Base-by-base conservation (phyloP, 257 asterid species). In the Forsythia suspensa region DNA sequence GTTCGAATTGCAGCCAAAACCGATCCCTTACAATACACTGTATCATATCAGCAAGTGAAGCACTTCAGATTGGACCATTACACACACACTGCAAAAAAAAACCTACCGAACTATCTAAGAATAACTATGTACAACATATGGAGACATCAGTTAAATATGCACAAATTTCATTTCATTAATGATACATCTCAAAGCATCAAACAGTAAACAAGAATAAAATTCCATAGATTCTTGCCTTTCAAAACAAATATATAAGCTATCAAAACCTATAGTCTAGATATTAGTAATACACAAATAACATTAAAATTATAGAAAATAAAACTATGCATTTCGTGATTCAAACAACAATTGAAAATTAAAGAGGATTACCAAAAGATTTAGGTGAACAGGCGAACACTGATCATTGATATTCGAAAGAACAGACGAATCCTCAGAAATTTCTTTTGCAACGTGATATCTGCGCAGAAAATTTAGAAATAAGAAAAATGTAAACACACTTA, bases 291-390 rank as follows among this genome's bases (percentile, higher is more conserved):
- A 5, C 12, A 39, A 69, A 15, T 39, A 69, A 7, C 24, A 69
- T 39, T 29, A 29, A 29, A 29, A 29, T 29, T 29, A 0, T 51
- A 51, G 0, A 15, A 51, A 51, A 11, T 1, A 51, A 51, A 29
- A 21, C 70, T 10, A 63, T 24, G 39, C n/a, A 8, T 40, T n/a
- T 29, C 74, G 20, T 38, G 2, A 29, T 9, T 18, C 3, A 40
- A 16, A 71, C 21, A 13, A 63, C 15, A 37, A 73, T 37, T 24
- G 11, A 73, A 46, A 67, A 73, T 11, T 46, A 72, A 67, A 38
- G 82, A 83, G 76, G 37, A 84, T 93, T 88, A 94, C 99, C 98
- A 93, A 87, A 79, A 96, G 96, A 83, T 96, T 96, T 74, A 96
- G 82, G 89, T 94, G 98, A 75, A 96, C 80, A 7, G 97, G 97